Base-by-base conservation (phyloP, 176 grass and related monocot genomes). In the Oryza australiensis region DNA sequence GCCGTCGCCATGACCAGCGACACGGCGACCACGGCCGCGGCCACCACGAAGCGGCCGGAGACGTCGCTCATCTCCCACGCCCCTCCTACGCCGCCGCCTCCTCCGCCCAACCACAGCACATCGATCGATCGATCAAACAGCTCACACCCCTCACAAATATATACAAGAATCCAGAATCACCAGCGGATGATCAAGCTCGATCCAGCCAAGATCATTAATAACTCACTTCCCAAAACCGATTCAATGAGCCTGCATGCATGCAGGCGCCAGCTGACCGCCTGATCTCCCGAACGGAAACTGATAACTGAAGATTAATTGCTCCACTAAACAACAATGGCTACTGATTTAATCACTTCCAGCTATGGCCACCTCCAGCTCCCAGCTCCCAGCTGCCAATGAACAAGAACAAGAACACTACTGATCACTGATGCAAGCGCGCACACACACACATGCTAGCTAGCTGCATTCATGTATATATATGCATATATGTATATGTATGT, bases 41-140 rank as follows among this genome's bases (percentile, higher is more conserved):
- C 33, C 67, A 88, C 0, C 75, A 63, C 74, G 46, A 89, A 38
- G 34, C 83, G 27, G n/a, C 68, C 78, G 59, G 88, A 77, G 35
- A 82, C 78, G 84, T 86, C 83, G 83, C 88, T 90, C 83, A 90
- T 90, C 48, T 69, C 87, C 20, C 9, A 71, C 32, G 32, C 20
- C 4, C 1, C 1, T 10, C 12, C 63, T 24, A 3, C 12, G 3
- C 9, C 1, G 14, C 70, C 11, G 5, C 7, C 43, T 0, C 51
- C 53, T 48, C 38, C 28, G 1, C 74, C 60, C 74, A 60, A 13
- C 18, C 53, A 57, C 74, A 7, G 2, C 37, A 13, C 74, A 33
- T 20, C 35, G 20, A 5, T 72, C 51, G 23, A 53, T 5, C 70
- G 14, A 49, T 9, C 43, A 37, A 33, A 55, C 55, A 60, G 22